Conservation (phyloP, 2,329 filamentous ascomycete species). For the Metarhizium album region DNA sequence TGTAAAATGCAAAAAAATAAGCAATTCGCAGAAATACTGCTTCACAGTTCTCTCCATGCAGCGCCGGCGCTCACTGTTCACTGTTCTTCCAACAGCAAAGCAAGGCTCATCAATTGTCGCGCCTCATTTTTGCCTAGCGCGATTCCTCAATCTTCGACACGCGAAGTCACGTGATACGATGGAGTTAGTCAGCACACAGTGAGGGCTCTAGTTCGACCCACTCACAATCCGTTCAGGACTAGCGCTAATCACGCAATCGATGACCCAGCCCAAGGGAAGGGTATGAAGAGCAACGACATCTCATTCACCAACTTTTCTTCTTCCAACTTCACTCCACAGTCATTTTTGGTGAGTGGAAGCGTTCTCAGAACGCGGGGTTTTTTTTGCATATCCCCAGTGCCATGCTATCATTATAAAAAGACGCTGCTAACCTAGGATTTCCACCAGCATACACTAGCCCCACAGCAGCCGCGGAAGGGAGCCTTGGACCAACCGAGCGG, state of each 20-base stretch:
- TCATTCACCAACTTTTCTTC: slow-evolving; percentile 7
- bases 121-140: neutral
- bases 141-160: neutral
- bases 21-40: neutral
- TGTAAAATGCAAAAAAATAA: neutral
- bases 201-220: slow-evolving; percentile 2
- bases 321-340: slow-evolving; percentile 12
- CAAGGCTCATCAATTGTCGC: no score
- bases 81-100: neutral
- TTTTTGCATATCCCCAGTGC: slow-evolving; percentile 13
- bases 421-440: neutral
- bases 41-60: neutral
- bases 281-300: slow-evolving; percentile 11
- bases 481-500: neutral
- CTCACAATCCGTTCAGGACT: slow-evolving; percentile 12
- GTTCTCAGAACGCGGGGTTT: slow-evolving; percentile 8
- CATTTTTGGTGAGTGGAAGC: slow-evolving; percentile 1
- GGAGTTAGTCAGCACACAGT: neutral
- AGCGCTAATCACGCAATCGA: slow-evolving; percentile 23
- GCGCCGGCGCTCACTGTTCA: no score
- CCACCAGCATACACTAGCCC: neutral
- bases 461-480: slow-evolving; percentile 1
- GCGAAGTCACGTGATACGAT: slow-evolving; percentile 1
- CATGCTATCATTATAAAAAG: slow-evolving; percentile 6
- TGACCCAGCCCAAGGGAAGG: slow-evolving; percentile 12